Conservation (phyloP, 345 rosid genomes). For the Iberis pinnata region DNA sequence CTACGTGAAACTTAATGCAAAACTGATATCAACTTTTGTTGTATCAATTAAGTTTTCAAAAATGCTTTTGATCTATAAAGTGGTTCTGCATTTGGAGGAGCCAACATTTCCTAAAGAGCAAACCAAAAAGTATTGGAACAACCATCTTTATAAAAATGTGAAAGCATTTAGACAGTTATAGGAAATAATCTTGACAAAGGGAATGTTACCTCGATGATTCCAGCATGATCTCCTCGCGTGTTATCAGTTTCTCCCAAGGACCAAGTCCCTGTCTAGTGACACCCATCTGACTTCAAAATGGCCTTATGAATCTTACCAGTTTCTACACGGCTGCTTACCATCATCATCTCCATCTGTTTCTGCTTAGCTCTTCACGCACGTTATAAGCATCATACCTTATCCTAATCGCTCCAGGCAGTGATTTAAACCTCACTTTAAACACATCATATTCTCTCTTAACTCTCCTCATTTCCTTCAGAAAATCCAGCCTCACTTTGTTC, state of each 20-base stretch:
- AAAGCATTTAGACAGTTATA: background rate
- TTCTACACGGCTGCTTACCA: constrained; percentile 37
- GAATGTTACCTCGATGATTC: constrained; percentile 58
- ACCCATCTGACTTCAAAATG: constrained; percentile 81
- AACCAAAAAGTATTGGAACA: background rate
- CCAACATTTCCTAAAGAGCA: constrained; percentile 61
- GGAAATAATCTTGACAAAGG: background rate
- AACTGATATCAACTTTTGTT: constrained; percentile 49
- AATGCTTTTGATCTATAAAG: constrained; percentile 51
- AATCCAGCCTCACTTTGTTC: constrained; percentile 66
- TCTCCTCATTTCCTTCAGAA: constrained; percentile 71
- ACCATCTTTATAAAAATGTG: too few species aligned
- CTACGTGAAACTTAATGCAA: too few species aligned
- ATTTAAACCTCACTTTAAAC: constrained; percentile 71
- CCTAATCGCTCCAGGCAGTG: constrained; percentile 60
- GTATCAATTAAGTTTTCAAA: constrained; percentile 42
- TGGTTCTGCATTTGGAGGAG: constrained; percentile 69
- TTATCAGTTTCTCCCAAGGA: constrained; percentile 55
- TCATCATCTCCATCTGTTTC: constrained; percentile 50
- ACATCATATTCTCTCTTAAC: constrained; percentile 83
- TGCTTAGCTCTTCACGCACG: constrained; percentile 65
- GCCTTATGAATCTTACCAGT: constrained; percentile 45
- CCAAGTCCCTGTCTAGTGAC: constrained; percentile 91
- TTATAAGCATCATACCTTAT: constrained; percentile 72
- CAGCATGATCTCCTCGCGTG: constrained; percentile 71